Base-by-base conservation (phyloP, 495 filamentous ascomycete genomes). In the Penicillium cinerascens region DNA sequence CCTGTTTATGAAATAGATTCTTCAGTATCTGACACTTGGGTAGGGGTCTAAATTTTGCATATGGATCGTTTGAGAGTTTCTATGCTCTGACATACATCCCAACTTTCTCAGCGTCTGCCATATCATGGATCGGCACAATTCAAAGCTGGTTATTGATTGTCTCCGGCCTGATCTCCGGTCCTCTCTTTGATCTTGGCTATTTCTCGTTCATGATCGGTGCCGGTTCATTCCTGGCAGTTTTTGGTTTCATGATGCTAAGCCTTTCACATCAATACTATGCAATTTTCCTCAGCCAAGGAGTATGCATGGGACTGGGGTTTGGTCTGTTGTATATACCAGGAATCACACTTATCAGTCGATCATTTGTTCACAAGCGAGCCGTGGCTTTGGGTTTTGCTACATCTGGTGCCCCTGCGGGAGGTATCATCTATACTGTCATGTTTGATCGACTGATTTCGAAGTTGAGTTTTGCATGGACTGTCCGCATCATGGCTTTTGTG, bases 361-460 rank as follows among this genome's bases (percentile, higher is more conserved):
- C 64, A 26, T 82, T 80, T 53, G 51, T 37, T 54, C 47, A 20
- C 49, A 63, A 52, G 54, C 49, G 53, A 49, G 74, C 41, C 21
- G 22, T 82, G n/a, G 76, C 79, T 0, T 60, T 71, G 2, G 81
- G 81, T 2, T 54, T 80, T 5, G 56, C 69, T 3, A 52, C 71
- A 1, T 67, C 67, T 6, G 70, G 79, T 6, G 70, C 73, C 6
- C 67, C 65, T 5, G 18, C 64, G 25, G 80, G 80, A 6, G 78
- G 80, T 3, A 67, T 82, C 36, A 72, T 82, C 22, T 82, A 81
- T 52, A 75, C 79, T 0, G 74, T 82, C 41, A 59, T 79, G 27
- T 76, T 82, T 53, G 63, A 78, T 39, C 64, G 66, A 22, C 65
- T 83, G 4, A 61, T 74, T 6, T 67, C 70, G 0, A 49, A 42